Base-by-base conservation (phyloP, 1,284 basidiomycete species). In the Ceratobasidium theobromae region DNA sequence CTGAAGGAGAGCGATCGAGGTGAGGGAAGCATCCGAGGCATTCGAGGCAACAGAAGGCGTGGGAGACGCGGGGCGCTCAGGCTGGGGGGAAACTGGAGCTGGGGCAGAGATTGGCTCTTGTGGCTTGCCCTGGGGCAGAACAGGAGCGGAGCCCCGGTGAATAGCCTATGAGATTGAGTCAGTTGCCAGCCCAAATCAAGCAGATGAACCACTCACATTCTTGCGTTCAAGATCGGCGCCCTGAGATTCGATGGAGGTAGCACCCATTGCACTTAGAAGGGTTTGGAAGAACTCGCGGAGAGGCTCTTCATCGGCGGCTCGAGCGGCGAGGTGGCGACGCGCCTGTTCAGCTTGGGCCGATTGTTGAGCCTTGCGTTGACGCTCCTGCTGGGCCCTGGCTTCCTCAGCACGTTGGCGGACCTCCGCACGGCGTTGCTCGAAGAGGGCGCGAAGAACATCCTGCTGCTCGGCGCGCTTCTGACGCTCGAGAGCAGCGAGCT, bases 1-100 rank as follows among this genome's bases (percentile, higher is more conserved):
- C 30, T 67, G 67, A 40, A 69, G 49, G 49, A 53, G 51, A 35
- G 67, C 53, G 65, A 69, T 68, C 23, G 53, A 65, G 48, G 43
- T 12, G 45, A 69, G 53, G 11, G 68, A 68, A 12, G 48, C 48
- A 4, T 55, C 41, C 16, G 57, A 65, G n/a, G 33, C 28, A 6
- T 57, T 25, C n/a, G 62, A 54, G 21, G 67, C 43, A n/a, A 55
- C 30, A 4, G 64, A 41, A 5, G 64, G 45, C 3, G 67, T n/a
- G 16, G 53, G 46, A 25, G 64, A 35, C 18, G 67, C n/a, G 2
- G 58, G 14, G 14, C 57, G 28, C 12, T 41, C 27, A 18, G 57
- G 18, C 18, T 35, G 27, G 32, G 67, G 30, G 4, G 33, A 27
- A 27, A 33, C 18, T 3, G 60, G 49, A 12, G 49, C 40, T 33